Evolutionary conservation across 345 rosid species (phyloP).

Genomic region (Rhodamnia argentea): DNA sequence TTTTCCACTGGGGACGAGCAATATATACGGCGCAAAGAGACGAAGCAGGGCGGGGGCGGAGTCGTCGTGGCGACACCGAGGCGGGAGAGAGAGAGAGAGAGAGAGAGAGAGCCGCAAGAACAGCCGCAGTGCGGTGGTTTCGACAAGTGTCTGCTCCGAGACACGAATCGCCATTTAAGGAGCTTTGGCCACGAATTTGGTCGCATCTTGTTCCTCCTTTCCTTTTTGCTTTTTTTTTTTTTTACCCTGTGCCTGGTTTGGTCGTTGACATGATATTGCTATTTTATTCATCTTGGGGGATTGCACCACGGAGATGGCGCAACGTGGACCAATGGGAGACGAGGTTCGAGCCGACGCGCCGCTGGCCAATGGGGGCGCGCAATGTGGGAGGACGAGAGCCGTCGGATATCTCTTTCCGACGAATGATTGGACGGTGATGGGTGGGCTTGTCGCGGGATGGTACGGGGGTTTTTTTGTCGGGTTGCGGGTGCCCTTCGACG

Average conservation of each 20-base stretch:
- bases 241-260: not conserved
- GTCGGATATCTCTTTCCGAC: not conserved
- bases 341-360: not conserved
- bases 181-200: not conserved
- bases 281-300: not conserved
- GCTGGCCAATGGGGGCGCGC: not conserved
- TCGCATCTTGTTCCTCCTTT: not conserved
- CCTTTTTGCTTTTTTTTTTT: not conserved
- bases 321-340: not conserved
- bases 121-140: not conserved
- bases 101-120: not conserved
- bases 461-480: not conserved
- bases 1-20: not conserved
- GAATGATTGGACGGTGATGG: not conserved
- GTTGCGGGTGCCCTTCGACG: not conserved
- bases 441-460: not conserved
- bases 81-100: not conserved
- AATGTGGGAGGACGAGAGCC: not conserved
- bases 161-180: not conserved
- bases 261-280: not conserved
- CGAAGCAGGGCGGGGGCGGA: not conserved
- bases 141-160: not conserved
- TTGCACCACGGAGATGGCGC: not conserved
- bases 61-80: not conserved
- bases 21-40: not conserved